phyloP scores from a whole-genome alignment of 805 yeast genomes.

The Saturnispora mendoncae region DNA sequence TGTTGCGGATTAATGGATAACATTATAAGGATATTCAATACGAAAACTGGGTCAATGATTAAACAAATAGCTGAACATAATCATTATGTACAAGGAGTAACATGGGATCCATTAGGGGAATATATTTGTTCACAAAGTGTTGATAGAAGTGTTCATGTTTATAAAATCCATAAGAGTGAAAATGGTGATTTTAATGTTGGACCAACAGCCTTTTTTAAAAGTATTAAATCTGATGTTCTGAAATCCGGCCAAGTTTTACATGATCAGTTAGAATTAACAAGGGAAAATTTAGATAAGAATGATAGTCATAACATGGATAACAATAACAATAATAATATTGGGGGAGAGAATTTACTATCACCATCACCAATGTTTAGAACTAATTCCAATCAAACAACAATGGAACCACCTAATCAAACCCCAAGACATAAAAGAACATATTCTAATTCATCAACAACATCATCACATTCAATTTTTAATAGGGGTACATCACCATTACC shows the following conservation, averaged over 20 bases:
- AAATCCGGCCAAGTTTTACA: conserved; percentile 14
- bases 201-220: conserved; percentile 38
- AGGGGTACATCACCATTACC: conserved; percentile 29
- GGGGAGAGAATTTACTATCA: background rate
- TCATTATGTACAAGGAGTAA: conserved; percentile 92
- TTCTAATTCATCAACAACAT: conserved; percentile 32
- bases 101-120: conserved; percentile 86
- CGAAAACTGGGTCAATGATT: conserved; percentile 46
- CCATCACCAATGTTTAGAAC: conserved; percentile 1
- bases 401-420: conserved; percentile 28
- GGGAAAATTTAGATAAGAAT: conserved; percentile 10
- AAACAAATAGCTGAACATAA: conserved; percentile 61
- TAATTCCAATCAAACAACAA: conserved; percentile 11
- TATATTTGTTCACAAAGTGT: conserved; percentile 83
- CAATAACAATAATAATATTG: background rate
- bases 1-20: conserved; percentile 94
- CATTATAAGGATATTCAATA: conserved; percentile 58
- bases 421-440: conserved; percentile 33
- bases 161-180: conserved; percentile 30
- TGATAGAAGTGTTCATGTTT: conserved; percentile 74
- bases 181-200: conserved; percentile 27
- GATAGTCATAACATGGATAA: background rate
- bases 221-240: conserved; percentile 53
- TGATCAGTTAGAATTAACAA: conserved; percentile 8
- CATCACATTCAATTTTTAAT: conserved; percentile 22